Base-by-base conservation (phyloP, 2,329 filamentous ascomycete genomes). In the Diaporthe sp. region DNA sequence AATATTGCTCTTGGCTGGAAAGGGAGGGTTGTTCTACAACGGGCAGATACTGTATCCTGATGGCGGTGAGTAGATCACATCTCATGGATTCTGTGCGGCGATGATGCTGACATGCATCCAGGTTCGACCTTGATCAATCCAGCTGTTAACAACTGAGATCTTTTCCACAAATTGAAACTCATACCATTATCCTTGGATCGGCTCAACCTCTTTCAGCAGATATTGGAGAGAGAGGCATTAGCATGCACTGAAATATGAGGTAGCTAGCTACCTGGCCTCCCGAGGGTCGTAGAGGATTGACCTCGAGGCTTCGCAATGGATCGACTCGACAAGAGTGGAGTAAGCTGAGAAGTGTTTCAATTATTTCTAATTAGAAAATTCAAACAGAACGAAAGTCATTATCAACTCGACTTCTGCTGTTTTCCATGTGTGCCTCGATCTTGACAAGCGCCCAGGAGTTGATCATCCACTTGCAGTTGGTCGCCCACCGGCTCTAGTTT, bases 31-130 rank as follows among this genome's bases (percentile, higher is more conserved):
- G 0, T 90, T 89, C 77, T 86, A 88, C 76, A 90, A 90, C 58
- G 87, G 88, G 61, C 88, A 90, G 80, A 85, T 89, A 44, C 74
- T 90, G 60, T 88, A 88, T 77, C 87, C 87, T 19, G 87, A 89
- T 79, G 88, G 87, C 72, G 83, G 83, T 81, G 67, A 76, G 80
- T 78, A 34, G 34, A 42, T 51, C 22, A 5, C 13, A 15, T 37
- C 28, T 5, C 13, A 62, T n/a, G 2, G 46, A 19, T 8, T 55
- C 6, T 42, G 2, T 8, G 46, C 25, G 12, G 44, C 9, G 12
- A 19, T 44, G 22, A 42, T 49, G 44, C 57, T 75, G 37, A 75
- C 8, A 12, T 31, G 2, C 53, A 13, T 3, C 31, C 55, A 75
- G 67, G 73, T 28, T 72, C 73, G 22, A 75, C 73, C n/a, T 49